Percentiles rank a stretch among this genome's conserved stretches.
phyloP scores from a whole-genome alignment of 805 yeast genomes.

The Scheffersomyces coipomensis region DNA sequence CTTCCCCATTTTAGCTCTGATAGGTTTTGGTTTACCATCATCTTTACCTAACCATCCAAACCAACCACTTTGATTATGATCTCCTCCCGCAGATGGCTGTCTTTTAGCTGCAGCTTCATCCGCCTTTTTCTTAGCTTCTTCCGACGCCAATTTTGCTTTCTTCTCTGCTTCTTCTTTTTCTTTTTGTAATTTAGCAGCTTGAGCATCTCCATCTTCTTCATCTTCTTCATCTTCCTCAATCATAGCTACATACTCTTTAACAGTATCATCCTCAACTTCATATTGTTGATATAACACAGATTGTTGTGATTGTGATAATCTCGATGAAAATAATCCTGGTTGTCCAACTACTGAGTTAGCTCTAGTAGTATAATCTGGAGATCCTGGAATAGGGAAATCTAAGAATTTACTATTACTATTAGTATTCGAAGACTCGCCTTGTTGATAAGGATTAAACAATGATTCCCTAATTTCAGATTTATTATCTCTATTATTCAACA shows the following conservation, averaged over 20 bases:
- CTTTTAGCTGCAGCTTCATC: constrained; percentile 4
- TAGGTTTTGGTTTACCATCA: constrained; percentile 69
- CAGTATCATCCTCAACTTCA: constrained; percentile 45
- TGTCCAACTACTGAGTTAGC: constrained; percentile 40
- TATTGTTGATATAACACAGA: constrained; percentile 44
- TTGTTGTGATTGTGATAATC: constrained; percentile 44
- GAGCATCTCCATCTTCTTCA: constrained; percentile 44
- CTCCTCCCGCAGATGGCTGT: constrained; percentile 1
- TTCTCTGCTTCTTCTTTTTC: constrained; percentile 10
- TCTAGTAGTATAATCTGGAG: constrained; percentile 44
- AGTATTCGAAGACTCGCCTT: background rate
- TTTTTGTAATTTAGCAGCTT: constrained; percentile 17
- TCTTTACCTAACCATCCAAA: constrained; percentile 42
- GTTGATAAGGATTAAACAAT: constrained; percentile 27
- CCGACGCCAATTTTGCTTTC: constrained; percentile 17
- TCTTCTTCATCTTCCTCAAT: constrained; percentile 48
- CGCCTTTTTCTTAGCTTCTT: constrained; percentile 14
- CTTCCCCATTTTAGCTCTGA: constrained; percentile 84
- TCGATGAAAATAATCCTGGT: constrained; percentile 27
- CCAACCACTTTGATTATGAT: constrained; percentile 46
- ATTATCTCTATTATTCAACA: constrained; percentile 2
- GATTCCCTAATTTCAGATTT: constrained; percentile 9
- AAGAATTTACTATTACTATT: constrained; percentile 20
- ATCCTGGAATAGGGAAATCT: constrained; percentile 45
- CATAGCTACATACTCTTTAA: constrained; percentile 39